phyloP scores from a whole-genome alignment of 345 rosid genomes.

The Carallia pectinifolia region DNA sequence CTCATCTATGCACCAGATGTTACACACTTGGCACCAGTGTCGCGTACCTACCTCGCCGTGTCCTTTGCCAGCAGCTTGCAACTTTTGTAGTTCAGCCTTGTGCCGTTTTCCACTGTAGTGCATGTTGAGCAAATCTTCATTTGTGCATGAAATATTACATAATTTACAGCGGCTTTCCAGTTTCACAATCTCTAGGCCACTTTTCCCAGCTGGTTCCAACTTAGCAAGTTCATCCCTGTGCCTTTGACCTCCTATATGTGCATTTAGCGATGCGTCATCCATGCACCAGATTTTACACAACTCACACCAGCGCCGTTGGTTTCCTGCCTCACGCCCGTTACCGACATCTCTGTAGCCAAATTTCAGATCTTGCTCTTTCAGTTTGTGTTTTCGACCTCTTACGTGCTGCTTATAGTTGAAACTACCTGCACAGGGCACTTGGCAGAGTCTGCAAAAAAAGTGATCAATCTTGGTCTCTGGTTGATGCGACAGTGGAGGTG shows the following conservation, averaged over 20 bases:
- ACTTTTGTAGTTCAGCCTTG: constrained; percentile 9
- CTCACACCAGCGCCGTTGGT: constrained; percentile 5
- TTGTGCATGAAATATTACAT: background rate
- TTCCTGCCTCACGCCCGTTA: background rate
- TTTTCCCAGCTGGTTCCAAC: background rate
- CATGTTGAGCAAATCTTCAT: background rate
- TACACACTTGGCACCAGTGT: constrained; percentile 13
- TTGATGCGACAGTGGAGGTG: background rate
- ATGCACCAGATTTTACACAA: constrained; percentile 26
- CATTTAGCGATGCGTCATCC: constrained; percentile 11
- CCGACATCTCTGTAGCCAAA: background rate
- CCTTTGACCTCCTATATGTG: constrained; percentile 18
- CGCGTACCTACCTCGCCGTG: background rate
- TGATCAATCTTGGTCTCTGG: background rate
- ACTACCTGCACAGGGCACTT: constrained; percentile 17
- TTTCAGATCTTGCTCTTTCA: constrained; percentile 11
- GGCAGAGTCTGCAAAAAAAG: constrained; percentile 23
- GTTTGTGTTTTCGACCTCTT: constrained; percentile 25
- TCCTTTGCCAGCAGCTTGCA: background rate
- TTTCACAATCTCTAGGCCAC: background rate
- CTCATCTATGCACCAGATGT: constrained; percentile 20
- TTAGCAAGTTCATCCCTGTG: constrained; percentile 7
- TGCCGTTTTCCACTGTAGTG: background rate
- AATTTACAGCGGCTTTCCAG: background rate
- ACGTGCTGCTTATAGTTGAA: constrained; percentile 22